Percentiles rank a stretch among this genome's conserved stretches.
Evolutionary conservation across 2,329 filamentous ascomycete genomes (phyloP).

Genomic region (Parafenestella ontariensis): DNA sequence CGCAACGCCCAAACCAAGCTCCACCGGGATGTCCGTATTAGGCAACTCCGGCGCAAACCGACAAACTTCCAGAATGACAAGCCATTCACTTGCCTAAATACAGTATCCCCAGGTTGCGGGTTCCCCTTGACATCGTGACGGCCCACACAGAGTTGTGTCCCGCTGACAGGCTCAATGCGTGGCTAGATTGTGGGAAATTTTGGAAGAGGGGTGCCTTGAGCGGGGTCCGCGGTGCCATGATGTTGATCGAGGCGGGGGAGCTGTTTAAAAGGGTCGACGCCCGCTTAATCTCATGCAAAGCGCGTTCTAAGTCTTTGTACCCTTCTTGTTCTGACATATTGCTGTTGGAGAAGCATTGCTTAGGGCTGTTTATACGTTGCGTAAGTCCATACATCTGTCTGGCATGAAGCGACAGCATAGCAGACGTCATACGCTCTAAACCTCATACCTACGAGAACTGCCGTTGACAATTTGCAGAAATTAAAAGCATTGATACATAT

Average conservation of each 20-base stretch:
- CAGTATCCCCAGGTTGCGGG: slow-evolving; percentile 22
- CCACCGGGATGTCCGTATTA: slow-evolving; percentile 21
- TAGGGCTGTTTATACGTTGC: background rate
- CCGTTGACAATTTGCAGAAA: background rate
- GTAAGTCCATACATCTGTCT: background rate
- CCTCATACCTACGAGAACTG: background rate
- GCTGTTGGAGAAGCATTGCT: background rate
- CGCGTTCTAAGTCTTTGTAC: background rate
- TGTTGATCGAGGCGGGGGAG: slow-evolving; percentile 31
- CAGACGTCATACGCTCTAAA: background rate
- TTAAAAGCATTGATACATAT: too few species aligned
- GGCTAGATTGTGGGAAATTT: background rate
- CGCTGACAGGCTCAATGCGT: background rate
- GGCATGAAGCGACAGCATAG: background rate
- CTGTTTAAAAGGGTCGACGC: slow-evolving; percentile 27
- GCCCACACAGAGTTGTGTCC: slow-evolving; percentile 5
- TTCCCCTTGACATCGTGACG: slow-evolving; percentile 4
- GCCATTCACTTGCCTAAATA: slow-evolving; percentile 17
- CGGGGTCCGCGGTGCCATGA: slow-evolving; percentile 13
- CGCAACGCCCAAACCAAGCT: background rate
- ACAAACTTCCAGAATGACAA: slow-evolving; percentile 3
- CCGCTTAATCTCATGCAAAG: slow-evolving; percentile 11
- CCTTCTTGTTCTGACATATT: background rate
- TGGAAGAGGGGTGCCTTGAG: slow-evolving; percentile 1
- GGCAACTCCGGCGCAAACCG: slow-evolving; percentile 30